Conservation (phyloP, 1,284 basidiomycete genomes). For the Crocinoboletus sp. region DNA sequence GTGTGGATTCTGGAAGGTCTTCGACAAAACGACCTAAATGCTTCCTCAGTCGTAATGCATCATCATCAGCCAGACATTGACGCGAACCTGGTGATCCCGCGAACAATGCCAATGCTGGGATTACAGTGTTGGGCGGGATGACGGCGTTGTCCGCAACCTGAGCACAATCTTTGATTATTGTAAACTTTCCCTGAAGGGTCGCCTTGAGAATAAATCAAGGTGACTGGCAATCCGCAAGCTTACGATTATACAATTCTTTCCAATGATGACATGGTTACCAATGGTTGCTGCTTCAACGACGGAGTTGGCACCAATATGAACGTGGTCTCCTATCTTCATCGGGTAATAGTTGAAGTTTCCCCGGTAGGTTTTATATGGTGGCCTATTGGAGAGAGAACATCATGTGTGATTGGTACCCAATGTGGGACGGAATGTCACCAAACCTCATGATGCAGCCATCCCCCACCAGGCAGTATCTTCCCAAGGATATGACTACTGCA, state of each 20-base stretch:
- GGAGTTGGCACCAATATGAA: constrained; percentile 84
- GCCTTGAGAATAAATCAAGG: background rate
- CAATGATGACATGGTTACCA: constrained; percentile 93
- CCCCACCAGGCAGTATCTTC: constrained; percentile 89
- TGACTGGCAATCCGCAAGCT: constrained; percentile 27
- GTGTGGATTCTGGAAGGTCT: constrained; percentile 87
- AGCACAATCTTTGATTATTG: constrained; percentile 95
- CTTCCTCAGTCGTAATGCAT: constrained; percentile 7
- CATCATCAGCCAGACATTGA: background rate
- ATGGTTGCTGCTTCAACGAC: constrained; percentile 95
- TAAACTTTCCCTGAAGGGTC: constrained; percentile 82
- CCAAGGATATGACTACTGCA: constrained; percentile 90
- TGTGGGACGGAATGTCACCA: background rate
- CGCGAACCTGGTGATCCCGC: constrained; percentile 80
- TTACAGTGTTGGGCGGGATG: constrained; percentile 88
- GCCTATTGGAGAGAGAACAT: constrained; percentile 39
- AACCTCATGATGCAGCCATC: constrained; percentile 89
- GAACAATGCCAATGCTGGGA: constrained; percentile 86
- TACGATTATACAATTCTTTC: constrained; percentile 93
- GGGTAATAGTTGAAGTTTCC: constrained; percentile 97
- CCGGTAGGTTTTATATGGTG: constrained; percentile 86
- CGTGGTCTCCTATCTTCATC: constrained; percentile 94
- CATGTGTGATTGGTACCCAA: background rate
- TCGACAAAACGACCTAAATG: constrained; percentile 70
- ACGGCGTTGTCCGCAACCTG: constrained; percentile 86